Base-by-base conservation (phyloP, 176 grass and related monocot genomes). In the Dactylis glomerata region DNA sequence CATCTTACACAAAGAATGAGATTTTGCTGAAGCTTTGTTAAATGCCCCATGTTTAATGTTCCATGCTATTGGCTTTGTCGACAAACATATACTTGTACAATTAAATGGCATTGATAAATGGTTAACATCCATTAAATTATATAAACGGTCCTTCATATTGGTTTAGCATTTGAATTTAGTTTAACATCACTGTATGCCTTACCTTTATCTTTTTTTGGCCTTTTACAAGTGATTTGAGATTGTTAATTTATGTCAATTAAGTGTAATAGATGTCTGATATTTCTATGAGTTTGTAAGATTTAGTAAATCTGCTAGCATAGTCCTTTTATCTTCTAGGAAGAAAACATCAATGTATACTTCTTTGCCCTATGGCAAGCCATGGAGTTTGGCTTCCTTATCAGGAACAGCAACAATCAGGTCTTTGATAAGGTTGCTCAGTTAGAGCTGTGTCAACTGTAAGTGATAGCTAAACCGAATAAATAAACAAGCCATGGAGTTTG, bases 201-300 rank as follows among this genome's bases (percentile, higher is more conserved):
- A 59, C n/a, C 75, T 42, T 78, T 59, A 78, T 6, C 75, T 78
- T 78, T 34, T 78, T 28, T 49, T 49, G 70, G 15, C 12, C 23
- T 47, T 47, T 46, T 30, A 73, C 42, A 2, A 77, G 33, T 78
- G 74, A 28, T 59, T 46, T 62, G 30, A 77, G 55, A 3, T 38
- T 46, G 72, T 57, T 30, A 57, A 45, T 57, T 46, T 20, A 65
- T 62, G 22, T 5, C 19, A 55, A 22, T 76, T 68, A 46, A 80
- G n/a, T 78, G 36, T 73, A 73, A 14, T 73, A 73, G 42, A 73
- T 49, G 42, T 73, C 9, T 73, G 40, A 64, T 88, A 12, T 54
- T 27, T 76, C n/a, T 16, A 14, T 11, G 26, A 40, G 44, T 19
- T 82, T 8, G 15, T 50, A 30, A 75, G 65, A 51, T 42, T 71